Base-by-base conservation (phyloP, 768 basidiomycete genomes). In the Suillus variegatus region DNA sequence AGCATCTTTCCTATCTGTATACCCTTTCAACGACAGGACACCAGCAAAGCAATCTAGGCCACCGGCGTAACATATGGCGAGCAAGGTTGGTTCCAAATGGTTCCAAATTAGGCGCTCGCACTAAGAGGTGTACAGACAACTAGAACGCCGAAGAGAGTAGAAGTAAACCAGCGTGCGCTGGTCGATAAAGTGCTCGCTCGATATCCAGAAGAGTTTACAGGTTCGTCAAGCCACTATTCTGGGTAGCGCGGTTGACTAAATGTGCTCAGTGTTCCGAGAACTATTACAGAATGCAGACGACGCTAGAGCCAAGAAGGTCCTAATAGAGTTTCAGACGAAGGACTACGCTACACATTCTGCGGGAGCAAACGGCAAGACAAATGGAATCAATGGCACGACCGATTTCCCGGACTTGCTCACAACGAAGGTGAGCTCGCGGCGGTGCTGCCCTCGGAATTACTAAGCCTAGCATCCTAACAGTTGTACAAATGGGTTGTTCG, bases 251-350 rank as follows among this genome's bases (percentile, higher is more conserved):
- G 25, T 41, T 10, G 5, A 41, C 40, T 28, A 12, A n/a, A 36
- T 28, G 22, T 44, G n/a, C n/a, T 4, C 56, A 77, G 83, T 86
- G 43, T 82, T 83, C 63, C 74, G 86, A 60, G 86, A 87, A 69
- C 75, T 87, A 22, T 71, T 86, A 14, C 86, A 87, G 70, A 87
- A 87, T 71, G 84, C 86, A 18, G 85, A 86, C 66, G 85, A 86
- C 74, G 85, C 79, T 0, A 77, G 73, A 4, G 75, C 80, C 1
- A 73, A 62, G 22, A 66, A 56, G 0, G 74, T 82, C 10, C 73
- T 81, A 65, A 70, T 83, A 6, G 75, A 76, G 44, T 82, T 82
- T 64, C 69, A 75, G 52, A 79, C 78, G 1, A 49, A 64, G 41
- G 63, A 61, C 49, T 68, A 41, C 43, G 40, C 68, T 38, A 52